A percentile compares a stretch with the other conserved stretches of the same genome.
Evolutionary conservation across 2,329 filamentous ascomycete species (phyloP).

Genomic region (Xylariomycetidae sp.): DNA sequence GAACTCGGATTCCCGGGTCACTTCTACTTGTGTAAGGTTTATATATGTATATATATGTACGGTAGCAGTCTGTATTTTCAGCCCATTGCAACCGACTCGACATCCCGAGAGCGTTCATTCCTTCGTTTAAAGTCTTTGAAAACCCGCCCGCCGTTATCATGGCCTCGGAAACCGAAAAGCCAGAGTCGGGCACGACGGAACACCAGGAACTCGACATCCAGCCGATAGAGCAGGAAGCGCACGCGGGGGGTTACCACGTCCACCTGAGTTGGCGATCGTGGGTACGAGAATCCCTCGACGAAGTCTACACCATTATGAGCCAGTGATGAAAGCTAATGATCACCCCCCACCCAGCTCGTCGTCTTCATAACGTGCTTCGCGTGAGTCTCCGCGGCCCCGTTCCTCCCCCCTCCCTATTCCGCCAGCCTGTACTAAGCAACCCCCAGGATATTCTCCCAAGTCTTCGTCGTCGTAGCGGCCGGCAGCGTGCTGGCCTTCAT

Average conservation of each 20-base stretch:
- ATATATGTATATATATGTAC: too few species aligned
- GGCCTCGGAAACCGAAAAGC: constrained; percentile 12
- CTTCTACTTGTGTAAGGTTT: too few species aligned
- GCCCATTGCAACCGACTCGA: too few species aligned
- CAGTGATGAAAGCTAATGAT: too few species aligned
- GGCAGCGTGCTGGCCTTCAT: constrained; percentile 52
- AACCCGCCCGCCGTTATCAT: constrained; percentile 3
- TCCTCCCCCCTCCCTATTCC: not conserved
- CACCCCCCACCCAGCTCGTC: constrained; percentile 21
- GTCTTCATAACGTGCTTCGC: constrained; percentile 43
- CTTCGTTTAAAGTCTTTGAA: too few species aligned
- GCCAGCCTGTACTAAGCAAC: not conserved
- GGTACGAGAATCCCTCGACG: too few species aligned
- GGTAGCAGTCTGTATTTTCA: too few species aligned
- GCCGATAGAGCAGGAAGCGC: constrained; percentile 27
- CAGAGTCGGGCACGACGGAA: not conserved
- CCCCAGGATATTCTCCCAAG: constrained; percentile 42
- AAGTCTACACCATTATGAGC: too few species aligned
- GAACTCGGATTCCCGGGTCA: too few species aligned
- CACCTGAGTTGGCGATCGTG: constrained; percentile 50
- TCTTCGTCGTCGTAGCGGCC: constrained; percentile 50
- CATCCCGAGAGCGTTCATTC: too few species aligned
- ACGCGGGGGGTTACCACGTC: constrained; percentile 33
- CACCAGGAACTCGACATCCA: constrained; percentile 6
- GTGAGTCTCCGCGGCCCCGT: constrained; percentile 24